Base-by-base conservation (phyloP, 1,139 yeast genomes). In the Pichia sp. region DNA sequence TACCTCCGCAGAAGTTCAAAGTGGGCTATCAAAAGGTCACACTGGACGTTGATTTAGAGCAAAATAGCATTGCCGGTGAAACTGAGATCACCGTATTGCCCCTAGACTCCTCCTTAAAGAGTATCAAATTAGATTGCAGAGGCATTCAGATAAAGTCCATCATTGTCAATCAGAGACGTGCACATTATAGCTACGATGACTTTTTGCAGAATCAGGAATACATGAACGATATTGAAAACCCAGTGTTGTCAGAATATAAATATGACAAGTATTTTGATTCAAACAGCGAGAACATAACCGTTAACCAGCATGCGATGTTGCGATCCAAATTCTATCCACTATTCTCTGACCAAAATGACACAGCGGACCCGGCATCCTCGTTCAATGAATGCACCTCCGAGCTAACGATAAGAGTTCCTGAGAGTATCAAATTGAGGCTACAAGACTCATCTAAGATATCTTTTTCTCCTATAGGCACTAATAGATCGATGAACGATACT, bases 51-150 rank as follows among this genome's bases (percentile, higher is more conserved):
- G 90, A 86, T 67, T 70, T 87, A 45, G 77, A 83, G 23, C 71
- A 73, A 44, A 78, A 79, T 57, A 65, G 70, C 26, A 70, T 85
- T 10, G 70, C 70, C 15, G 99, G 98, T 13, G 78, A 81, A 62
- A 90, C 98, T 0, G 97, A 90, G 66, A 72, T 93, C 41, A 86
- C 95, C 1, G 74, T 92, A 13, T 74, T 88, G 26, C 97, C 98
- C 0, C 74, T 84, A 2, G 81, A 84, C 19, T 79, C 81, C 11
- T 69, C 75, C 1, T 71, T 92, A 47, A 81, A 80, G 53, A 74
- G 75, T 13, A 75, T 93, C 38, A 80, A 81, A 54, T 73, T 93
- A 53, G 98, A 93, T 68, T 89, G 96, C 60, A 81, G 97, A 55
- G 92, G 89, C 57, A 79, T 90, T 72, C 74, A 73, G 49, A 80